Conservation (phyloP, 2,329 filamentous ascomycete genomes). For the Chrysoporthe puriensis region DNA sequence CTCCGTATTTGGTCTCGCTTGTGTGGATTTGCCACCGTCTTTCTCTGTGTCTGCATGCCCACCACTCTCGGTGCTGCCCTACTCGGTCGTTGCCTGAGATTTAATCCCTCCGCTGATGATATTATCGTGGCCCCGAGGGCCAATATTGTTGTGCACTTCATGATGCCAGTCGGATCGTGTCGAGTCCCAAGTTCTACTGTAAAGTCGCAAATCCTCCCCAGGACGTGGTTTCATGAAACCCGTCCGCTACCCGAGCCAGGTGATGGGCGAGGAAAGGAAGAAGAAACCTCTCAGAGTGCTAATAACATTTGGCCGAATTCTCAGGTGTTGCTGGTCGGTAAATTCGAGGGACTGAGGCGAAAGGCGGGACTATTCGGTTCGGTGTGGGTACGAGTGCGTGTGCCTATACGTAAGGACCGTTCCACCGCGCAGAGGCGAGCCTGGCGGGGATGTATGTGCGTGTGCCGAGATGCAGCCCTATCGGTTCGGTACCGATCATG, state of each 20-base stretch:
- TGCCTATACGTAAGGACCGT: constrained; percentile 26
- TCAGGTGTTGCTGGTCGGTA: constrained; percentile 8
- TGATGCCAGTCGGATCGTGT: constrained; percentile 32
- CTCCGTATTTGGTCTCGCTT: constrained; percentile 51
- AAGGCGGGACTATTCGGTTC: constrained; percentile 16
- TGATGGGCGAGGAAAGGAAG: neutral
- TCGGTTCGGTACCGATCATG: neutral
- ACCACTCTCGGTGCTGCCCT: constrained; percentile 48
- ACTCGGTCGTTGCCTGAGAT: constrained; percentile 38
- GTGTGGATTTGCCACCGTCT: constrained; percentile 45
- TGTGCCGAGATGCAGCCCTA: neutral
- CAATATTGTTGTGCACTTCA: constrained; percentile 42
- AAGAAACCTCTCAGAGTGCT: neutral
- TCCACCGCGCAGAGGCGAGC: neutral
- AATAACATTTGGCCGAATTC: constrained; percentile 22
- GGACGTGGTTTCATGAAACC: constrained; percentile 5
- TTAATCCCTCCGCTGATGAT: constrained; percentile 34
- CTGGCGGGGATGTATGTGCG: neutral
- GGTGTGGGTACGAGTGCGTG: constrained; percentile 27
- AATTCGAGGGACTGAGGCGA: neutral
- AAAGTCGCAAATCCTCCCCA: neutral
- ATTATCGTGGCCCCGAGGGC: constrained; percentile 38
- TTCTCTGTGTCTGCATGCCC: constrained; percentile 48
- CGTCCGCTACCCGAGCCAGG: neutral
- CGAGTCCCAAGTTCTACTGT: neutral